Percentiles rank a stretch among this genome's conserved stretches.
phyloP scores from a whole-genome alignment of 768 basidiomycete species.

The Psilocybe azurescens region DNA sequence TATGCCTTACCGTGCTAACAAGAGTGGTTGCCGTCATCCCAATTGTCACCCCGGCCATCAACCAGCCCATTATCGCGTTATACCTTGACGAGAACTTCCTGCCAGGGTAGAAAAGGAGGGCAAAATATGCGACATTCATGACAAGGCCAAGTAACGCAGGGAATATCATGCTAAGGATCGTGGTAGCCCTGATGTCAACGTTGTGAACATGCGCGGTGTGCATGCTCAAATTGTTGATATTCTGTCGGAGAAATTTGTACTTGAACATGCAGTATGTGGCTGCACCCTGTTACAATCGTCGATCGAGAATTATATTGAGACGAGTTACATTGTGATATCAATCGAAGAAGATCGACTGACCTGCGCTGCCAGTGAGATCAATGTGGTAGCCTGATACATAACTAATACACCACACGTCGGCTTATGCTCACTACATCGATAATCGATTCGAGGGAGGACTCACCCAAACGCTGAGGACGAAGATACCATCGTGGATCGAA shows the following conservation, averaged over 20 bases:
- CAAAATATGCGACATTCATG: conserved; percentile 40
- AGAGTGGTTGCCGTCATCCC: conserved; percentile 33
- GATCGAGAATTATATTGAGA: not conserved
- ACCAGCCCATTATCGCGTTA: conserved; percentile 22
- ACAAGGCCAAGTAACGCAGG: conserved; percentile 36
- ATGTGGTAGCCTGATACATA: conserved; percentile 13
- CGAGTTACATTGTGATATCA: not conserved
- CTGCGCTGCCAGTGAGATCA: conserved; percentile 33
- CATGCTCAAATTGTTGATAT: conserved; percentile 29
- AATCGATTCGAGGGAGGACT: conserved; percentile 4
- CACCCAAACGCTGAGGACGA: conserved; percentile 37
- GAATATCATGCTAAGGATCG: conserved; percentile 37
- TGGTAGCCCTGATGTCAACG: conserved; percentile 35
- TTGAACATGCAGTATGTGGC: conserved; percentile 43
- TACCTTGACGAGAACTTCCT: conserved; percentile 35
- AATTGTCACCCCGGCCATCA: conserved; percentile 27
- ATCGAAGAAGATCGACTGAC: conserved; percentile 14
- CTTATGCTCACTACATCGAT: not conserved
- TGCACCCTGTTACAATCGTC: conserved; percentile 20
- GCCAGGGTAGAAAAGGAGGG: conserved; percentile 39
- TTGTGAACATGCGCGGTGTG: conserved; percentile 34
- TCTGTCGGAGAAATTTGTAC: conserved; percentile 34
- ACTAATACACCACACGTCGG: not conserved
- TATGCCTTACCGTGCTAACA: conserved; percentile 34
- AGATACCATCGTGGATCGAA: conserved; percentile 38